Evolutionary conservation across 1,139 yeast species (phyloP).

Genomic region (Magnusiomyces suaveolens): DNA sequence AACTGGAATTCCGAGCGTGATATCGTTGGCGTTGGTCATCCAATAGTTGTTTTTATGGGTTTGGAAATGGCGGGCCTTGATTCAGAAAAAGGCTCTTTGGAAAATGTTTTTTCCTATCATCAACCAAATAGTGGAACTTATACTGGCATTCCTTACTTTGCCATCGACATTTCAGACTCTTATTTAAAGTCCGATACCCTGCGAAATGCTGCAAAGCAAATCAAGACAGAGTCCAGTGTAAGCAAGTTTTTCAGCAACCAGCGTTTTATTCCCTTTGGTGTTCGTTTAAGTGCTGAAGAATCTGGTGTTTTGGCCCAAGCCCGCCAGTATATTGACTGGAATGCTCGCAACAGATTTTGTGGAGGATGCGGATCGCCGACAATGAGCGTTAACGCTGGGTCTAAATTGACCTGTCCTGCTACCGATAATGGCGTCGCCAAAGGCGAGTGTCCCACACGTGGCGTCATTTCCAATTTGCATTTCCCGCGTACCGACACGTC

Average conservation of each 20-base stretch:
- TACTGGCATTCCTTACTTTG: constrained; percentile 67
- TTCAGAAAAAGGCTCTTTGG: constrained; percentile 8
- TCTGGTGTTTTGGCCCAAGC: constrained; percentile 72
- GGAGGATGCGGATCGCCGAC: constrained; percentile 78
- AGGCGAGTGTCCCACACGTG: constrained; percentile 32
- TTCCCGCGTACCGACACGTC: constrained; percentile 92
- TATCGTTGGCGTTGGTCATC: constrained; percentile 31
- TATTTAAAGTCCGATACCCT: constrained; percentile 15
- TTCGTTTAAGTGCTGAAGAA: constrained; percentile 27
- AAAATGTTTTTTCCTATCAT: neutral
- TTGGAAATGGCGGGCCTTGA: constrained; percentile 46
- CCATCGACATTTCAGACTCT: constrained; percentile 48
- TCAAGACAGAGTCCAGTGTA: constrained; percentile 25
- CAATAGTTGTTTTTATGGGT: constrained; percentile 54
- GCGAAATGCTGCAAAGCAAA: constrained; percentile 15
- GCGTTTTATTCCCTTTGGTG: constrained; percentile 21
- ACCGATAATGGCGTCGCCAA: constrained; percentile 24
- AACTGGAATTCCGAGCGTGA: constrained; percentile 32
- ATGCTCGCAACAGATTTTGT: constrained; percentile 62
- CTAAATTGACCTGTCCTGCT: constrained; percentile 56
- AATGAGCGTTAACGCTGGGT: constrained; percentile 72
- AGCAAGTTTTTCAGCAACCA: constrained; percentile 31
- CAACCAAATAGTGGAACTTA: constrained; percentile 28
- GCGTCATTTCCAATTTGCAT: constrained; percentile 42
- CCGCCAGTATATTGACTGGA: constrained; percentile 81